Evolutionary conservation across 495 filamentous ascomycete species (phyloP).

Genomic region (Aspergillus egyptiacus): DNA sequence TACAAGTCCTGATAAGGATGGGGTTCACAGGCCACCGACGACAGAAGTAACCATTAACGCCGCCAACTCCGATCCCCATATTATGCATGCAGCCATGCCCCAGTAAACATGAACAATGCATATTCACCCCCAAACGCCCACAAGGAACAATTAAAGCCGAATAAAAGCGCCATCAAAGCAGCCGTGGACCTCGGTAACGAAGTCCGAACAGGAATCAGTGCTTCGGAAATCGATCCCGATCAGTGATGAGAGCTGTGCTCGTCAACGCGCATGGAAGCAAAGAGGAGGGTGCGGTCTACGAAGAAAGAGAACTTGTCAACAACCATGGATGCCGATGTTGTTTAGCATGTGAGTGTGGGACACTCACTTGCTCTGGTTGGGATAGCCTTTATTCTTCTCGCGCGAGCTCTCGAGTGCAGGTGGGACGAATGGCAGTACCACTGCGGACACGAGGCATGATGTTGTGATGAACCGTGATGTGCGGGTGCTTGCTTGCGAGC

Average conservation of each 20-base stretch:
- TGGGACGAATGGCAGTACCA: slow-evolving; percentile 42
- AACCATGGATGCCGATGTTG: not conserved
- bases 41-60: slow-evolving; percentile 1
- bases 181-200: not conserved
- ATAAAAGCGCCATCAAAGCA: slow-evolving; percentile 5
- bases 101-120: slow-evolving; percentile 14
- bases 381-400: slow-evolving; percentile 30
- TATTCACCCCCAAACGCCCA: slow-evolving; percentile 12
- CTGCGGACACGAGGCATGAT: slow-evolving; percentile 37
- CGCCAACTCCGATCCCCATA: slow-evolving; percentile 11
- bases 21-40: not conserved
- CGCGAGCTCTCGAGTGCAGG: slow-evolving; percentile 42
- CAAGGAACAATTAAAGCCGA: not conserved
- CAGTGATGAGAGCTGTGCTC: too few species aligned
- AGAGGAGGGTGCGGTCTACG: slow-evolving; percentile 38
- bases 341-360: not conserved
- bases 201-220: not conserved
- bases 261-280: slow-evolving; percentile 43
- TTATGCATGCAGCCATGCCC: not conserved
- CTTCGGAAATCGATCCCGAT: slow-evolving; percentile 11
- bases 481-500: slow-evolving; percentile 34
- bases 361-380: slow-evolving; percentile 37
- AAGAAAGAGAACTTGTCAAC: not conserved
- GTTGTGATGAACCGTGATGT: slow-evolving; percentile 34
- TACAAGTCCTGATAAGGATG: too few species aligned